A percentile compares a stretch with the other conserved stretches of the same genome.
These are phyloP conservation scores for Phytophthora cajani DNA, from an alignment of 352 stramenopile species.

Conservation along the genomic window DNA sequence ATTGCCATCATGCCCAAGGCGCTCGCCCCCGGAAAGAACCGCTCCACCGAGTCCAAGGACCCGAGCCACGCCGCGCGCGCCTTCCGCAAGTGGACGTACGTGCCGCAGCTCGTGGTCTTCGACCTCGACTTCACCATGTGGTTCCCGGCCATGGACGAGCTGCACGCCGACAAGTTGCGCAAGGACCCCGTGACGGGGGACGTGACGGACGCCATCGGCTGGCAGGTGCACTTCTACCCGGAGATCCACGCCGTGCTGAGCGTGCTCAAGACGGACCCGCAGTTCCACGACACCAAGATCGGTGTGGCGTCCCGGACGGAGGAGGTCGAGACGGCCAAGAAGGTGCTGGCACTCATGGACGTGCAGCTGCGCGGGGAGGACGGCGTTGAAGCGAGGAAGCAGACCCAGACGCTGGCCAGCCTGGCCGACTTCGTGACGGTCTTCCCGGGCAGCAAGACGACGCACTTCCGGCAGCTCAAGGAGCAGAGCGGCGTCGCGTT, in stretches of 20 bases:
- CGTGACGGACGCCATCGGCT: constrained; percentile 69
- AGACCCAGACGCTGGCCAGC: constrained; percentile 43
- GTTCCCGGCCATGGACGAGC: constrained; percentile 75
- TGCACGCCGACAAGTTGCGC: constrained; percentile 82
- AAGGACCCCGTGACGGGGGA: constrained; percentile 55
- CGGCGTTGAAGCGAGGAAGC: constrained; percentile 18
- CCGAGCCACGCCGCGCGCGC: constrained; percentile 11
- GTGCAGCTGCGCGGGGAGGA: neutral
- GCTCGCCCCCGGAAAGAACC: constrained; percentile 26
- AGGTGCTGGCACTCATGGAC: constrained; percentile 35
- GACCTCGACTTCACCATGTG: constrained; percentile 85
- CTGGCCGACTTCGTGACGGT: constrained; percentile 75
- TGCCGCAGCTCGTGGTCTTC: constrained; percentile 76
- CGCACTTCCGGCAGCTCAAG: constrained; percentile 91
- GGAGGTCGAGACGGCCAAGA: constrained; percentile 68
- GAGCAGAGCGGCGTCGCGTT: too few relatives aligned
- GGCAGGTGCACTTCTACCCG: constrained; percentile 78
- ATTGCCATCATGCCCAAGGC: constrained; percentile 15
- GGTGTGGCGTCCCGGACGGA: constrained; percentile 78
- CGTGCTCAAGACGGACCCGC: constrained; percentile 62
- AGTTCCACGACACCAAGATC: constrained; percentile 66
- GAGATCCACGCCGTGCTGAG: constrained; percentile 63
- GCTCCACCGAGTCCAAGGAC: constrained; percentile 23
- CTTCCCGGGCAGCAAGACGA: constrained; percentile 81
- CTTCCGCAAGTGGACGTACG: constrained; percentile 49